phyloP scores from a whole-genome alignment of 2,329 filamentous ascomycete species.

The Sordariomycetes sp. region DNA sequence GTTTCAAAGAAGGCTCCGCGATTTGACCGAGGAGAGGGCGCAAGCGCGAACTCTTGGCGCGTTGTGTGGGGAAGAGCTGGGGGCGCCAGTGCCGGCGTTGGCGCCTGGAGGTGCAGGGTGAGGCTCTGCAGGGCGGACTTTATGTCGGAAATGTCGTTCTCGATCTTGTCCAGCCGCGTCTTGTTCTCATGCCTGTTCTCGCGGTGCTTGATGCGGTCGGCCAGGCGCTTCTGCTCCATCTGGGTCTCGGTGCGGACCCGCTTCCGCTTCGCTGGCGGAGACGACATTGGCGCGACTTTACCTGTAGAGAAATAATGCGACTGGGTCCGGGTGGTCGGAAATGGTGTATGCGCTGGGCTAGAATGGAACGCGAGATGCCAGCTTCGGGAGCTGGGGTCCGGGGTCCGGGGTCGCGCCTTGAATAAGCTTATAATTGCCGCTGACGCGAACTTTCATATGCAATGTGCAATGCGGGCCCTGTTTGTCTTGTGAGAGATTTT shows the following conservation, averaged over 20 bases:
- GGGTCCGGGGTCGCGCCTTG: neutral
- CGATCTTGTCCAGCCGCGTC: constrained; percentile 14
- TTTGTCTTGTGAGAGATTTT: neutral
- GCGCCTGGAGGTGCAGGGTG: constrained; percentile 6
- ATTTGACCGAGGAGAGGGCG: neutral
- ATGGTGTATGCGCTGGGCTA: neutral
- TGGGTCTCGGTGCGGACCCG: neutral
- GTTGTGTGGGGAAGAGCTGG: neutral
- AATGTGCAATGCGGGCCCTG: neutral
- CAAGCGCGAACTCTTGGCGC: neutral
- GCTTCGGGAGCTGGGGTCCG: neutral
- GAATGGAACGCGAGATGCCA: neutral
- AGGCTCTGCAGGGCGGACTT: neutral
- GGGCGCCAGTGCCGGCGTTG: constrained; percentile 7
- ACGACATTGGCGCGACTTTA: neutral
- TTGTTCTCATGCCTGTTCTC: constrained; percentile 15
- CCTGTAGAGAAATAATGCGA: neutral
- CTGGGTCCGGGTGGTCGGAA: neutral
- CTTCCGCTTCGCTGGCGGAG: neutral
- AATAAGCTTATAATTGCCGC: neutral
- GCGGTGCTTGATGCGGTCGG: constrained; percentile 14
- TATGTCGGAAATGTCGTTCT: constrained; percentile 11
- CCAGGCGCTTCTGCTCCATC: constrained; percentile 2
- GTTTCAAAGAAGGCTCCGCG: no score
- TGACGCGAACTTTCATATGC: neutral